These are phyloP conservation scores for Apostasia ramifera DNA, from an alignment of 106 monocot species.

Conservation along the genomic window DNA sequence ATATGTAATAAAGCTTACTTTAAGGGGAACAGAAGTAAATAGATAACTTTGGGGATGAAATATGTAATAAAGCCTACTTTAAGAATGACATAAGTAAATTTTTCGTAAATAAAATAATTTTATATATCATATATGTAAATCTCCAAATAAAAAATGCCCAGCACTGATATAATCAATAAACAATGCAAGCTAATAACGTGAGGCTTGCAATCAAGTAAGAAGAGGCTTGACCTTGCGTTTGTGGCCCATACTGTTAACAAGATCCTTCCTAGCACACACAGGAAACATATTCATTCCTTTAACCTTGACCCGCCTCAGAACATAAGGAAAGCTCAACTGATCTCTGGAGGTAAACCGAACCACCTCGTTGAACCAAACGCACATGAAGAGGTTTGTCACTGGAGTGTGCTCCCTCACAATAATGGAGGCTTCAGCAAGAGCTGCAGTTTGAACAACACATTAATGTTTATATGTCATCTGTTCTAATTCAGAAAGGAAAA, in stretches of 20 bases:
- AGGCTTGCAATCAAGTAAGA: slow-evolving; percentile 8
- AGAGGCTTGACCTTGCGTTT: slow-evolving; percentile 81
- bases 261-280: slow-evolving; percentile 80
- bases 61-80: too few species aligned
- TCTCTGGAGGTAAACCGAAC: slow-evolving; percentile 88
- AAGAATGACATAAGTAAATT: too few species aligned
- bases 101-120: too few species aligned
- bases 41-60: too few species aligned
- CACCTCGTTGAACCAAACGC: slow-evolving; percentile 95
- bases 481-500: too few species aligned
- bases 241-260: slow-evolving; percentile 96
- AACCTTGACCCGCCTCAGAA: slow-evolving; percentile 54
- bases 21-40: too few species aligned
- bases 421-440: slow-evolving; percentile 80
- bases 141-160: too few species aligned
- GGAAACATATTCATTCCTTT: slow-evolving; percentile 69
- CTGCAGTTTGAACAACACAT: slow-evolving; percentile 20
- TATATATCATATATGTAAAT: too few species aligned
- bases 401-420: slow-evolving; percentile 77
- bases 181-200: too few species aligned
- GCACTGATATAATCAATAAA: too few species aligned
- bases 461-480: too few species aligned
- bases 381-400: slow-evolving; percentile 64
- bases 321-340: slow-evolving; percentile 92
- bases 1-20: too few species aligned